A percentile compares a stretch with the other conserved stretches of the same genome.
Conservation (phyloP, 192 early-diverging fungal species). For the Borealophlyctis nickersoniae region DNA sequence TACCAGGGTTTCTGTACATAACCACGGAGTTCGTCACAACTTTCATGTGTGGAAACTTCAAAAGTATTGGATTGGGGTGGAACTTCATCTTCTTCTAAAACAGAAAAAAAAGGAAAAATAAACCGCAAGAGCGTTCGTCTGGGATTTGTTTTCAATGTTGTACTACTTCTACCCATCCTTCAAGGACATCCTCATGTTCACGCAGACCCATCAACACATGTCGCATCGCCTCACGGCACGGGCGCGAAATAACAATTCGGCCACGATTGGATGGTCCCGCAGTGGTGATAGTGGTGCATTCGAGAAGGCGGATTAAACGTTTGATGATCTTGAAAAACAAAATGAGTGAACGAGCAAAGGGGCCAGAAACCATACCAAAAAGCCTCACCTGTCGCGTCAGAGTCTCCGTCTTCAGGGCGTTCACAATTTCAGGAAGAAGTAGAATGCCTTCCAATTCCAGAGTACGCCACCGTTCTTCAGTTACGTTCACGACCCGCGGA, state of each 20-base stretch:
- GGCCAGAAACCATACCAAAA: too few species aligned
- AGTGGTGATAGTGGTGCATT: conserved; percentile 12
- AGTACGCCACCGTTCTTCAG: neutral
- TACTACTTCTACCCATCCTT: too few species aligned
- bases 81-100: too few species aligned
- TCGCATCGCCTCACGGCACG: conserved; percentile 11
- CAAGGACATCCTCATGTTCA: too few species aligned
- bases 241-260: neutral
- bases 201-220: conserved; percentile 15
- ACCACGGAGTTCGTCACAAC: too few species aligned
- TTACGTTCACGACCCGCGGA: neutral
- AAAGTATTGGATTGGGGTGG: too few species aligned
- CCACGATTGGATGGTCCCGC: neutral
- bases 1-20: too few species aligned
- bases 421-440: neutral
- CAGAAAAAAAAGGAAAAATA: too few species aligned
- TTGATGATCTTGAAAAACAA: conserved; percentile 15
- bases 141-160: too few species aligned
- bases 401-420: neutral
- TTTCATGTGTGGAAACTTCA: too few species aligned
- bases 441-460: neutral
- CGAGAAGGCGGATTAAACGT: conserved; percentile 21
- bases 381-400: too few species aligned
- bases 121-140: too few species aligned
- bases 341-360: conserved; percentile 9